Base-by-base conservation (phyloP, 768 basidiomycete species). In the Harrya chromipes region DNA sequence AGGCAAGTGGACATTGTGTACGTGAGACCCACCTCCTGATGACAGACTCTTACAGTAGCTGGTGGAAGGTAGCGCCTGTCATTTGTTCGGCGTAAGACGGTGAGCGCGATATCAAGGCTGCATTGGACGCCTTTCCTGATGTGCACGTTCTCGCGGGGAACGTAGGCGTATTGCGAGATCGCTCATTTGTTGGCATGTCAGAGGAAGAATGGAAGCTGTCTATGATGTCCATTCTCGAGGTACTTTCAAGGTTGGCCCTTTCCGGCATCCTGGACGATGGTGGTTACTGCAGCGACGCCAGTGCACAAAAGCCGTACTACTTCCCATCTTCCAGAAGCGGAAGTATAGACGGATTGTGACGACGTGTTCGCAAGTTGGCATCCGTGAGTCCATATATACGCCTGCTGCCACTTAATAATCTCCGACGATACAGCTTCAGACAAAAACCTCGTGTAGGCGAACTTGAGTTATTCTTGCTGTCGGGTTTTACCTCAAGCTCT, bases 191-290 rank as follows among this genome's bases (percentile, higher is more conserved):
- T 46, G 80, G 87, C 7, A 87, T 98, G 88, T 80, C 85, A 0
- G 89, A 90, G 58, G 80, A 84, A 55, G 94, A 98, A 57, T 99
- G 97, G 97, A 94, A 98, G 64, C 72, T 84, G n/a, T n/a, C n/a
- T 47, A 94, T 98, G 29, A 73, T 95, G 54, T 97, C 20, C 94
- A 98, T 68, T 77, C 98, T 31, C 77, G 86, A 77, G 90, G 88
- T 9, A 97, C 95, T 10, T 98, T 84, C 74, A 93, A 92, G 76
- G 88, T 86, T n/a, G 4, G 48, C 45, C 46, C 20, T 27, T 4
- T 36, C 47, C 62, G 45, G 31, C 34, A 31, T 27, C 7, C 7
- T 20, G 16, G 26, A 40, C 44, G 39, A 33, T 5, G 23, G 16
- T 20, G 1, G 16, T 35, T 40, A 14, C 45, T 55, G 37, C 16